Percentiles rank a stretch among this genome's conserved stretches.
Conservation (phyloP, 1,284 basidiomycete genomes). For the Paramarasmius palmivorus region DNA sequence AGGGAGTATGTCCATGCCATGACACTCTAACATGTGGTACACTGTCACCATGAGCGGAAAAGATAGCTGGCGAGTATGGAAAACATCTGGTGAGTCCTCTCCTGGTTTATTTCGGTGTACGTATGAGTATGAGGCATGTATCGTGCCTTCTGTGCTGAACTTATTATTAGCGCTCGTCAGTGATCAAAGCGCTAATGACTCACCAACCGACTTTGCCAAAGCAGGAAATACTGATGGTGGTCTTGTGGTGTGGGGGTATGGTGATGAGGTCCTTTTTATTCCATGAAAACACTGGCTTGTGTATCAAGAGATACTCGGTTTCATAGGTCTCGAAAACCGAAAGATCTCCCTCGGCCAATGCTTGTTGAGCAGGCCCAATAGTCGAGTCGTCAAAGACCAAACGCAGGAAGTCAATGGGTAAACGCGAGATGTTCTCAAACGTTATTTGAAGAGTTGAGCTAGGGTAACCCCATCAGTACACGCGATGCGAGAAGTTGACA, state of each 20-base stretch:
- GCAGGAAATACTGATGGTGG: constrained; percentile 71
- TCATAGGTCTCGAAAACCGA: constrained; percentile 88
- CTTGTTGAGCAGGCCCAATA: constrained; percentile 71
- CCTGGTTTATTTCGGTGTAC: constrained; percentile 42
- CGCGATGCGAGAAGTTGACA: constrained; percentile 14
- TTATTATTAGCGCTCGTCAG: constrained; percentile 6
- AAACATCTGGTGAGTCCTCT: constrained; percentile 47
- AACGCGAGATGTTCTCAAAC: constrained; percentile 82
- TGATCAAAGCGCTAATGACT: constrained; percentile 27
- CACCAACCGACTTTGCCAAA: constrained; percentile 91
- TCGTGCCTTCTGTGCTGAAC: constrained; percentile 70
- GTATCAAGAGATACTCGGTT: constrained; percentile 80
- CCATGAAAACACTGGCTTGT: constrained; percentile 84
- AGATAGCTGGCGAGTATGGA: constrained; percentile 82
- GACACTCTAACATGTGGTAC: constrained; percentile 88
- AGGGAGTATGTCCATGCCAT: constrained; percentile 76
- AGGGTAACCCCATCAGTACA: neutral
- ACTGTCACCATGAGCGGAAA: constrained; percentile 90
- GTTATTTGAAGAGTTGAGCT: constrained; percentile 84
- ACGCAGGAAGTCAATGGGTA: constrained; percentile 84
- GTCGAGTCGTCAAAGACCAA: constrained; percentile 90
- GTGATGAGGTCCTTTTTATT: constrained; percentile 51
- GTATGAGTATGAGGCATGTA: constrained; percentile 85
- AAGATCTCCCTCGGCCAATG: constrained; percentile 78
- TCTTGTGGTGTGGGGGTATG: constrained; percentile 74